Percentiles rank a stretch among this genome's conserved stretches.
Evolutionary conservation across 78 protist species (phyloP).

Genomic region (Dictyostelium purpureum): DNA sequence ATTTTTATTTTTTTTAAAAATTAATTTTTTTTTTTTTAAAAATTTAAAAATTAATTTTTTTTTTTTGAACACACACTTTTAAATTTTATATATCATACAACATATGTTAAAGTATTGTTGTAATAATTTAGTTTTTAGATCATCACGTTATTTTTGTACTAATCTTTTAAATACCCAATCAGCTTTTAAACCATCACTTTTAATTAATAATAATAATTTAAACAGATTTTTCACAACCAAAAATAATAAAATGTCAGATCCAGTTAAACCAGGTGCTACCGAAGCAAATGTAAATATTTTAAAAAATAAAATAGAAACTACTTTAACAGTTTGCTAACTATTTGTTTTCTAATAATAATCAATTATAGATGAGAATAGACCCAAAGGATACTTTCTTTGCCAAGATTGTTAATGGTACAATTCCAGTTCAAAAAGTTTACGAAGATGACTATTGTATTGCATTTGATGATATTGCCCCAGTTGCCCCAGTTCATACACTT

Average conservation of each 20-base stretch:
- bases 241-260: constrained; percentile 41
- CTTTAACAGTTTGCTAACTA: neutral
- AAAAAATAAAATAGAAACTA: too few relatives aligned
- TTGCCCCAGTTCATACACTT: constrained; percentile 50
- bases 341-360: neutral
- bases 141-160: too few relatives aligned
- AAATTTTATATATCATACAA: too few relatives aligned
- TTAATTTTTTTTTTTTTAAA: too few relatives aligned
- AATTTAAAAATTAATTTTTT: too few relatives aligned
- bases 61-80: too few relatives aligned
- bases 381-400: constrained; percentile 72
- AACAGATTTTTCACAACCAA: neutral
- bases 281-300: constrained; percentile 28
- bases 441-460: constrained; percentile 68
- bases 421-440: constrained; percentile 65
- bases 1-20: too few relatives aligned
- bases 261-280: constrained; percentile 56
- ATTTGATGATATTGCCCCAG: constrained; percentile 60
- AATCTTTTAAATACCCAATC: too few relatives aligned
- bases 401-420: constrained; percentile 45
- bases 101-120: too few relatives aligned
- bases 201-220: neutral
- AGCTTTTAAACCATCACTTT: too few relatives aligned
- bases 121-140: too few relatives aligned
- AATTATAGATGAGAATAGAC: neutral